Evolutionary conservation across 208 protist species (phyloP), one percentile per base, ranked within the genome.

Genomic region (Trypanosoma congolense): DNA sequence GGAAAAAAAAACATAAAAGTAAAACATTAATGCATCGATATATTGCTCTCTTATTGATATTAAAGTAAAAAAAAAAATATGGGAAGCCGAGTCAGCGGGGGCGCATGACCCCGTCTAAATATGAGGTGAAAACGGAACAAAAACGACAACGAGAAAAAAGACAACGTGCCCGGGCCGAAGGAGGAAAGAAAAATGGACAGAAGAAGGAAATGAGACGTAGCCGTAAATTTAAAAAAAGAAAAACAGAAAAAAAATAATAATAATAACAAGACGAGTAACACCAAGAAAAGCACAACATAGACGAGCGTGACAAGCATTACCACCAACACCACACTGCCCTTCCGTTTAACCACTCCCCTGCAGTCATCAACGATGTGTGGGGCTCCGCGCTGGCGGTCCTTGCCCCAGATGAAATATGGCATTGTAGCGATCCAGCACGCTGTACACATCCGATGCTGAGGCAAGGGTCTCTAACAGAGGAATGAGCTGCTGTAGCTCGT

Each of bases 381-480:
- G 12, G 33, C 10, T 63, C 22, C 2, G 31, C 49, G 22, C 52
- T 51, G 61, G 51, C n/a, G 70, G 64, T 44, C 71, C 58, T 47
- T 88, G 74, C 41, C 84, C 70, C 1, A 86, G 60, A 42, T 87
- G 84, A 53, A 87, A 44, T 21, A 89, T 48, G 2, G 86, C 79
- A 53, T 87, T 93, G 61, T 90, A 90, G 64, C 87, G 73, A 48
- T 93, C 82, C 12, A 93, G 55, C 9, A 90, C 82, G 51, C 82
- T 73, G 59, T 92, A 91, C 19, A 95, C 86, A 6, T 68, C 79
- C 49, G 59, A 43, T 40, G 77, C 77, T 54, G 82, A 58, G 24
- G 85, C 81, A 19, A 96, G 57, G 8, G 70, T 71, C 69, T 84
- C 66, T 12, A 96, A 59, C 33, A 95, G 61, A 1, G 80, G 83